These are phyloP conservation scores for Aspergillus texensis DNA, from an alignment of 2,329 filamentous ascomycete genomes.

Conservation along the genomic window DNA sequence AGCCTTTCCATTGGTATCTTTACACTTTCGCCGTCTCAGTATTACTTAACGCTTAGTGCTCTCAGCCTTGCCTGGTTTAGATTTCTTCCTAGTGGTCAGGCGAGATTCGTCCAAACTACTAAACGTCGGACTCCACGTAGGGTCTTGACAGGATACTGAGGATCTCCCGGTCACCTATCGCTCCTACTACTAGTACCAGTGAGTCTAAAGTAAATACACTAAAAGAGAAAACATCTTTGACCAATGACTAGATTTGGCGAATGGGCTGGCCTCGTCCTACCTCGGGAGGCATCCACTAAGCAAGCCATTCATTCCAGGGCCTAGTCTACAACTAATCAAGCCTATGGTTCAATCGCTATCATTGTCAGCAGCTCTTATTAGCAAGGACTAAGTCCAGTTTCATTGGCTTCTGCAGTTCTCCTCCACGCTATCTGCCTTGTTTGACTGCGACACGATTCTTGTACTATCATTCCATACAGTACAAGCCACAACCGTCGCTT, in stretches of 20 bases:
- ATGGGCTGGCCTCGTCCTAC: conserved; percentile 5
- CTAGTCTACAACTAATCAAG: neutral
- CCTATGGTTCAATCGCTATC: neutral
- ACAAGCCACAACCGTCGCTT: conserved; percentile 10
- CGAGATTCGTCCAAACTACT: neutral
- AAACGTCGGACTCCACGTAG: neutral
- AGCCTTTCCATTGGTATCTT: neutral
- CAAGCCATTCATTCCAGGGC: conserved; percentile 4
- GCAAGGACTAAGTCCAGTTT: neutral
- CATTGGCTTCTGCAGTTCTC: neutral
- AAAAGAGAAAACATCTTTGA: neutral
- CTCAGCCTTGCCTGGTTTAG: neutral
- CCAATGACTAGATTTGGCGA: neutral
- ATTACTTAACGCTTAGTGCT: neutral
- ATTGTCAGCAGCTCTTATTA: conserved; percentile 3
- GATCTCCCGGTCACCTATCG: neutral
- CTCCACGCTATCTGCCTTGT: conserved; percentile 7
- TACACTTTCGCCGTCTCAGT: neutral
- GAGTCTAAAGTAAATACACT: neutral
- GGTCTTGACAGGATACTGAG: neutral
- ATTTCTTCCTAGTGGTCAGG: neutral
- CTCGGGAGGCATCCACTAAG: conserved; percentile 3
- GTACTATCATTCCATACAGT: neutral
- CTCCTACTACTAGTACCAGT: neutral
- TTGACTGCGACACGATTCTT: conserved; percentile 6